Conservation (phyloP, 2,329 filamentous ascomycete species). For the Epichloe sylvatica region DNA sequence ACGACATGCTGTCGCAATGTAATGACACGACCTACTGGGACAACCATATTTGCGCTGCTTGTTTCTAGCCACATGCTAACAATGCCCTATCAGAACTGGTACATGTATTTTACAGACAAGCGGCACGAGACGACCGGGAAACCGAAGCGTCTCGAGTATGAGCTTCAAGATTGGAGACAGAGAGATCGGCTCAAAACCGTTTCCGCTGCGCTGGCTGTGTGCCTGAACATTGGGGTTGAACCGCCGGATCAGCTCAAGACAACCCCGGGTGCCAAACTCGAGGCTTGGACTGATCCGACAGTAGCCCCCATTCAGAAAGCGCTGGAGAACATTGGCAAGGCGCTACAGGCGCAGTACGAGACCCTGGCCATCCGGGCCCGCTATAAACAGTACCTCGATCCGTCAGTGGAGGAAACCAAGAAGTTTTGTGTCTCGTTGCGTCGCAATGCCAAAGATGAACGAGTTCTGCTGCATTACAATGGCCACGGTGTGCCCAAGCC, state of each 20-base stretch:
- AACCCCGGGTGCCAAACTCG: conserved; percentile 79
- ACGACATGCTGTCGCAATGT: neutral
- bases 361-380: conserved; percentile 87
- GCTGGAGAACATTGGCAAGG: conserved; percentile 88
- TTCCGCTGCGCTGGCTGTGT: conserved; percentile 84
- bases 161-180: conserved; percentile 92
- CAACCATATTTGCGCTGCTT: neutral
- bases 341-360: conserved; percentile 92
- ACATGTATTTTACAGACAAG: conserved; percentile 99
- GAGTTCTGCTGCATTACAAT: conserved; percentile 97
- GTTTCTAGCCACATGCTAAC: neutral
- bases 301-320: conserved; percentile 68
- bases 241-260: conserved; percentile 95
- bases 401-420: conserved; percentile 92
- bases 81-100: conserved; percentile 59
- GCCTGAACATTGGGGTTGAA: conserved; percentile 93
- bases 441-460: conserved; percentile 86
- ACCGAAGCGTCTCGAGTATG: conserved; percentile 52
- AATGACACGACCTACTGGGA: neutral
- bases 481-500: conserved; percentile 94
- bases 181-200: conserved; percentile 92
- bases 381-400: conserved; percentile 93
- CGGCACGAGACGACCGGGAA: conserved; percentile 89
- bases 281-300: conserved; percentile 93
- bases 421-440: conserved; percentile 87